Conservation (phyloP, 176 grass and related monocot genomes). For the Melocanna baccifera region DNA sequence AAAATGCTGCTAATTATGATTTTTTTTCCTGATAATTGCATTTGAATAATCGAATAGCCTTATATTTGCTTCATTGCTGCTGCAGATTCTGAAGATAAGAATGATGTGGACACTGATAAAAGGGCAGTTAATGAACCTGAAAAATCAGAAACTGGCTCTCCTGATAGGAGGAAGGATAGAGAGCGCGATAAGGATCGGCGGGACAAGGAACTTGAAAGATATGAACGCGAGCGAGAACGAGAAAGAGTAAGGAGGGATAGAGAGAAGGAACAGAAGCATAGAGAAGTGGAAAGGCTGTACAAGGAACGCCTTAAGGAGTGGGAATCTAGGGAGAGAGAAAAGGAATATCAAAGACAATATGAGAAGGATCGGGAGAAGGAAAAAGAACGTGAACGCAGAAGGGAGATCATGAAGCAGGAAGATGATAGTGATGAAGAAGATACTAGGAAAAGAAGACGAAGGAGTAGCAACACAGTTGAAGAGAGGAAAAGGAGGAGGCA, state of each 20-base stretch:
- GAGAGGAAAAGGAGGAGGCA: conserved; percentile 76
- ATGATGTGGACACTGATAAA: conserved; percentile 54
- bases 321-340: conserved; percentile 92
- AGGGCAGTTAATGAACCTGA: conserved; percentile 62
- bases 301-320: conserved; percentile 85
- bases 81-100: conserved; percentile 78
- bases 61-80: conserved; percentile 11
- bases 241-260: conserved; percentile 86
- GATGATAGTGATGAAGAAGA: conserved; percentile 93
- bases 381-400: conserved; percentile 74
- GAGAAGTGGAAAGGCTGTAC: conserved; percentile 69
- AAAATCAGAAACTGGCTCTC: conserved; percentile 62
- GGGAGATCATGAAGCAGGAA: conserved; percentile 85
- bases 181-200: conserved; percentile 67
- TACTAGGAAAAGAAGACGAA: conserved; percentile 77
- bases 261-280: conserved; percentile 76
- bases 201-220: conserved; percentile 74
- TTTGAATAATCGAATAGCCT: conserved; percentile 14
- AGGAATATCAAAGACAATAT: conserved; percentile 72
- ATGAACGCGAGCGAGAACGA: conserved; percentile 75
- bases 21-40: conserved; percentile 13
- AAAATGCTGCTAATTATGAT: neutral
- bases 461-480: conserved; percentile 50
- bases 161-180: conserved; percentile 70
- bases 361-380: conserved; percentile 84